Percentiles rank a stretch among this genome's conserved stretches.
Conservation (phyloP, 2,329 filamentous ascomycete species). For the Trichoderma sp. region DNA sequence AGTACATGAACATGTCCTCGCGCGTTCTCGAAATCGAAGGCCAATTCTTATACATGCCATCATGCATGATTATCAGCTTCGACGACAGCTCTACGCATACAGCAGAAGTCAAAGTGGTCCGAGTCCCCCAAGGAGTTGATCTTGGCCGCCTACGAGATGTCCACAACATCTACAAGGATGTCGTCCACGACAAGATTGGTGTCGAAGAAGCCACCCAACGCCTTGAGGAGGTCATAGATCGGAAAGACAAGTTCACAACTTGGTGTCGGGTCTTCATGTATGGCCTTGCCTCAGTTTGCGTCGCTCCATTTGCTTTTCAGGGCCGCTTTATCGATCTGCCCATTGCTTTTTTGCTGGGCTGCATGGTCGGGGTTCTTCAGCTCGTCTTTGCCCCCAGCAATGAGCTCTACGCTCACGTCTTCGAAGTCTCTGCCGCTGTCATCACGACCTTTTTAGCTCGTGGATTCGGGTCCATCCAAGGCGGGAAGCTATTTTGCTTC, state of each 20-base stretch:
- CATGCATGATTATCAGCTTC: slow-evolving; percentile 93
- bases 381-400: slow-evolving; percentile 71
- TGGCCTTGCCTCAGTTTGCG: slow-evolving; percentile 70
- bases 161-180: slow-evolving; percentile 76
- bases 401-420: slow-evolving; percentile 60
- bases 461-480: slow-evolving; percentile 63
- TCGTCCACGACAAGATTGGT: slow-evolving; percentile 72
- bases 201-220: slow-evolving; percentile 66
- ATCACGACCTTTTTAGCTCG: slow-evolving; percentile 66
- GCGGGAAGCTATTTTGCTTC: slow-evolving; percentile 63
- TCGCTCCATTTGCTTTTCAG: slow-evolving; percentile 77
- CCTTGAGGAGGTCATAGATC: slow-evolving; percentile 53
- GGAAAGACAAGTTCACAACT: slow-evolving; percentile 45
- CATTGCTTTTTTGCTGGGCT: slow-evolving; percentile 71
- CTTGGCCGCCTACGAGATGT: slow-evolving; percentile 70
- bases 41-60: slow-evolving; percentile 85
- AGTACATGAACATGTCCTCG: slow-evolving; percentile 88
- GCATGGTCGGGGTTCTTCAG: slow-evolving; percentile 70
- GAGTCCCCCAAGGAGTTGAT: slow-evolving; percentile 65
- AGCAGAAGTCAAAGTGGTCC: slow-evolving; percentile 74
- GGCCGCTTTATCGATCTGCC: slow-evolving; percentile 75
- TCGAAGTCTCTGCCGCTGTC: slow-evolving; percentile 55
- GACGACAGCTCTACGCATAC: slow-evolving; percentile 71
- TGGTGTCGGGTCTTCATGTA: slow-evolving; percentile 64
- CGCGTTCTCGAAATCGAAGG: slow-evolving; percentile 85